phyloP scores from a whole-genome alignment of 2,329 filamentous ascomycete genomes.

The Magnaporthales sp. region DNA sequence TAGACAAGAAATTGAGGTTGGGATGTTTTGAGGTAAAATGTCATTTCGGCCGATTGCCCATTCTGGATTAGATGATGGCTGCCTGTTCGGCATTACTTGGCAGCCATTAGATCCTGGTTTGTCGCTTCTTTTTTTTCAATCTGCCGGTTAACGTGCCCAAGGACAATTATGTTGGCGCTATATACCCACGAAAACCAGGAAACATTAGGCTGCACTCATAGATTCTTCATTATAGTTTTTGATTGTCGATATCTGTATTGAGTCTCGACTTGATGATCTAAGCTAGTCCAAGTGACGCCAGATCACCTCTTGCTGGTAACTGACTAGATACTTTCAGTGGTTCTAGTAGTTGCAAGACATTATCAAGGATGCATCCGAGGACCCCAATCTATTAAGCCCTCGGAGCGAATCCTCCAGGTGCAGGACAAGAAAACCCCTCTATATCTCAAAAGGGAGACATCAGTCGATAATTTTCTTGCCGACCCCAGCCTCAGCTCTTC shows the following conservation, averaged over 20 bases:
- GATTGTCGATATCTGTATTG: background rate
- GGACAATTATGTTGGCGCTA: background rate
- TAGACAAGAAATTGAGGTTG: background rate
- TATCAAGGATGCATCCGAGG: background rate
- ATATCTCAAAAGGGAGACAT: background rate
- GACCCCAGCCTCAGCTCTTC: background rate
- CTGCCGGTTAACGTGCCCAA: background rate
- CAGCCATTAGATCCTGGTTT: background rate
- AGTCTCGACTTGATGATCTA: background rate
- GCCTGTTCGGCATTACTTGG: background rate
- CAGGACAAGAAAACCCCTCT: background rate
- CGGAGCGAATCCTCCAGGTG: background rate
- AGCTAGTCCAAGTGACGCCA: background rate
- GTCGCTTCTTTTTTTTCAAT: background rate
- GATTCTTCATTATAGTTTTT: background rate
- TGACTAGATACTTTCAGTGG: background rate
- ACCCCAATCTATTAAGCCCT: background rate
- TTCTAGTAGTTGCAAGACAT: background rate
- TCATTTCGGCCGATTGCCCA: background rate
- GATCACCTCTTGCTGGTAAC: background rate
- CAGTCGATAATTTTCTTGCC: background rate
- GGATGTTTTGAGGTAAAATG: background rate
- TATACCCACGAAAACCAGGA: too few species aligned
- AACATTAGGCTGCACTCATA: background rate
- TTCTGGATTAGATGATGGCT: background rate